phyloP scores from a whole-genome alignment of 1,284 basidiomycete species.

The Taiwanofungus camphoratus region DNA sequence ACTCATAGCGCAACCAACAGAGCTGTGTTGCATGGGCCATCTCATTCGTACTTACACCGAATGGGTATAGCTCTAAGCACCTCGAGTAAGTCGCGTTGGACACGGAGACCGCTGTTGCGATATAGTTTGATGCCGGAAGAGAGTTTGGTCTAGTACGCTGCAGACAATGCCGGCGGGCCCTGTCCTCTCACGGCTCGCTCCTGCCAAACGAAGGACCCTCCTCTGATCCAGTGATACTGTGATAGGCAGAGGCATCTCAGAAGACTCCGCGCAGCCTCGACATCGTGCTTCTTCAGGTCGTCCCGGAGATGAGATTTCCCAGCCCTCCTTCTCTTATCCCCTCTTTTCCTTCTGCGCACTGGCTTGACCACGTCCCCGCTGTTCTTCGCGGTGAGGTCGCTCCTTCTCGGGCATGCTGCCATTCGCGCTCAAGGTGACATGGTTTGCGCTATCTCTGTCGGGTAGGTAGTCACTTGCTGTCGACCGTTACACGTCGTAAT shows the following conservation, averaged over 20 bases:
- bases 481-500: background rate
- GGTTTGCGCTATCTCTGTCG: constrained; percentile 27
- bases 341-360: constrained; percentile 10
- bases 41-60: too few species aligned
- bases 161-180: too few species aligned
- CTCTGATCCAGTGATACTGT: background rate
- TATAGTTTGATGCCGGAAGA: too few species aligned
- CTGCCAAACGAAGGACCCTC: background rate
- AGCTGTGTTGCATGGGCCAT: too few species aligned
- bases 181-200: background rate
- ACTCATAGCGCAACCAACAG: too few species aligned
- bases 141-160: too few species aligned
- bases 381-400: constrained; percentile 13
- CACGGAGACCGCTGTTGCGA: too few species aligned
- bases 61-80: too few species aligned
- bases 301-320: background rate
- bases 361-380: constrained; percentile 8
- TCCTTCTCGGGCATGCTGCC: constrained; percentile 24
- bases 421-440: constrained; percentile 27
- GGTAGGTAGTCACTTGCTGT: constrained; percentile 16
- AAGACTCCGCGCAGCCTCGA: background rate
- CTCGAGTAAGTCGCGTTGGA: too few species aligned
- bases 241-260: too few species aligned
- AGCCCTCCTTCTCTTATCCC: background rate
- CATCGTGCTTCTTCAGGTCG: background rate